A percentile compares a stretch with the other conserved stretches of the same genome.
phyloP scores from a whole-genome alignment of 2,329 filamentous ascomycete species.

The Aphanocladium album region DNA sequence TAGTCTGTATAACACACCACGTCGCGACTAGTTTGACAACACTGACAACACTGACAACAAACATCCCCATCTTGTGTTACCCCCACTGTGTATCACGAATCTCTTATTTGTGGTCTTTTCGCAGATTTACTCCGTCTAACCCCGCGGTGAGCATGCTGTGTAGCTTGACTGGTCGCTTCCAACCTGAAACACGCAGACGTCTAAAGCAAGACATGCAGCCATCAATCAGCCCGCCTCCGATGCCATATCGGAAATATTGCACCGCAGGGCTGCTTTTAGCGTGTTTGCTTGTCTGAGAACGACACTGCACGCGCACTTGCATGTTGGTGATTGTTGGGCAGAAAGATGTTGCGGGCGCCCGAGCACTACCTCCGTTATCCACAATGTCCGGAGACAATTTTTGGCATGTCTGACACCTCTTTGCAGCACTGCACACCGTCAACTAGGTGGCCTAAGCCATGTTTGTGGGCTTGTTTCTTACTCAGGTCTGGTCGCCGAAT shows the following conservation, averaged over 20 bases:
- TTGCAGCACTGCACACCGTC: not conserved
- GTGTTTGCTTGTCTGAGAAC: not conserved
- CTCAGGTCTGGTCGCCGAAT: not conserved
- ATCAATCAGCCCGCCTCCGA: not conserved
- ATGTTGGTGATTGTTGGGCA: not conserved
- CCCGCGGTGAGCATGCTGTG: not conserved
- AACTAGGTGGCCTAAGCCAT: not conserved
- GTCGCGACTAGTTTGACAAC: not conserved
- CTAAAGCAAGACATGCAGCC: not conserved
- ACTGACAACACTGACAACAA: not conserved
- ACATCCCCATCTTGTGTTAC: not conserved
- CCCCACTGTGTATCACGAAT: not conserved
- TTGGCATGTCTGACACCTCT: not conserved
- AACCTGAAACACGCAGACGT: not conserved
- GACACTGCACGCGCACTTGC: not conserved
- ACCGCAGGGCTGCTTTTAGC: not conserved
- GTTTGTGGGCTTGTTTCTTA: not conserved
- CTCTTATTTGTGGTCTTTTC: not conserved
- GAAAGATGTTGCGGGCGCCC: not conserved
- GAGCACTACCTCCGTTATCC: not conserved
- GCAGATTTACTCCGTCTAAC: no score
- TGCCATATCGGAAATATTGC: not conserved
- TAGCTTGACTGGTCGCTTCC: conserved; percentile 5
- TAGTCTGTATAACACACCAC: not conserved
- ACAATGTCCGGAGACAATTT: not conserved